Conservation (phyloP, 768 basidiomycete genomes). For the Lentinula guzmanii region DNA sequence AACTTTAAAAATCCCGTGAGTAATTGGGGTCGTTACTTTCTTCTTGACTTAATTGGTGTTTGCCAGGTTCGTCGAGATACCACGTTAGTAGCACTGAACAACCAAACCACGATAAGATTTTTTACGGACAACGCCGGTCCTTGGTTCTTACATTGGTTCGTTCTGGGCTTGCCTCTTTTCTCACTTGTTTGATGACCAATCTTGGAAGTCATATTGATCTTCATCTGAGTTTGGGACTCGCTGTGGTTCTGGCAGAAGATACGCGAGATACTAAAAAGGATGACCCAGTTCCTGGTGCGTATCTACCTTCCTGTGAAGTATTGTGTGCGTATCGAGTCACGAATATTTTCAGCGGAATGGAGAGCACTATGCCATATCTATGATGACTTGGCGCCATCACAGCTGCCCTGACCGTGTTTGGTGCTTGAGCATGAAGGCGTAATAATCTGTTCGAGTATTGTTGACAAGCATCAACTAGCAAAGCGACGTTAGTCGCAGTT, state of each 20-base stretch:
- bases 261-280: background rate
- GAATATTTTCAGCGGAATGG: background rate
- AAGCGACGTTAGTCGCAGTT: too few species aligned
- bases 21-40: background rate
- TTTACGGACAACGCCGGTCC: constrained; percentile 42
- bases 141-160: constrained; percentile 17
- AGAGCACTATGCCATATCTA: constrained; percentile 1
- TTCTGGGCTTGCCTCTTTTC: constrained; percentile 6
- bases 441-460: too few species aligned
- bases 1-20: constrained; percentile 45
- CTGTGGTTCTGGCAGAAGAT: constrained; percentile 5
- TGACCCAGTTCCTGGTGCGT: background rate
- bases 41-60: background rate
- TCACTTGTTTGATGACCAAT: background rate
- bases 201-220: background rate
- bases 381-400: background rate
- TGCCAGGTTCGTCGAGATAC: constrained; percentile 33
- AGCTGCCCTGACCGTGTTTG: background rate
- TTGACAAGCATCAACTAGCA: too few species aligned
- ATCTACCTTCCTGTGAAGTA: background rate
- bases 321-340: background rate
- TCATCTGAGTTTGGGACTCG: constrained; percentile 11
- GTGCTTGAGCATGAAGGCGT: too few species aligned
- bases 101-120: constrained; percentile 37
- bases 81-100: constrained; percentile 8